Conservation (phyloP, 441 rosid genomes). For the Croton laevigatus region DNA sequence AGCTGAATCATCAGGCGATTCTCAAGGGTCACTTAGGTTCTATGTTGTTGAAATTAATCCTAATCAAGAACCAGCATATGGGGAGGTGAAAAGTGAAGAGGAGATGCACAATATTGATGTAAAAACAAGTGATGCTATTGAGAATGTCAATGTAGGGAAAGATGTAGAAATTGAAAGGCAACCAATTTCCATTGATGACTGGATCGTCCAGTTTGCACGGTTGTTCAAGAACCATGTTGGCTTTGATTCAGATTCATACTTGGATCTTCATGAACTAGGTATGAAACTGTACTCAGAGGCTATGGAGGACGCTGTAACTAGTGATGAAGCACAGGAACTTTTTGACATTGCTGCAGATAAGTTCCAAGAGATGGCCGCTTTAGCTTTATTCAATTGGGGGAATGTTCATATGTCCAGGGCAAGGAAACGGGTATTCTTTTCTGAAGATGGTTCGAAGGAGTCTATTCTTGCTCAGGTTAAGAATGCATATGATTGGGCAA, state of each 20-base stretch:
- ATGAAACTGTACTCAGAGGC: slow-evolving; percentile 93
- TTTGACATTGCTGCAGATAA: slow-evolving; percentile 78
- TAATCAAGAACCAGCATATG: slow-evolving; percentile 76
- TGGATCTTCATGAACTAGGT: slow-evolving; percentile 93
- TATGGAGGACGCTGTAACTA: slow-evolving; percentile 82
- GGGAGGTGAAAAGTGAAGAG: slow-evolving; percentile 36
- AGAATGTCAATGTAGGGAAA: slow-evolving; percentile 44
- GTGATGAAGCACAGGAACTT: slow-evolving; percentile 85
- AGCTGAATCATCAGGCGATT: slow-evolving; percentile 57
- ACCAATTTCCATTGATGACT: slow-evolving; percentile 57
- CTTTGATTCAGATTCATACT: slow-evolving; percentile 83
- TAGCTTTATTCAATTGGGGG: slow-evolving; percentile 97
- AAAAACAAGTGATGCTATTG: slow-evolving; percentile 32
- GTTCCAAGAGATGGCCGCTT: slow-evolving; percentile 97
- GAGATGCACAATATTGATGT: slow-evolving; percentile 29
- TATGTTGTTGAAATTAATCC: slow-evolving; percentile 63
- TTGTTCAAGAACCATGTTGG: slow-evolving; percentile 92
- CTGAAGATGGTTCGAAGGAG: slow-evolving; percentile 71
- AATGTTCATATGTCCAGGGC: slow-evolving; percentile 94
- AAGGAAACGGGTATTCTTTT: slow-evolving; percentile 61
- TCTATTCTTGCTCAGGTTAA: slow-evolving; percentile 48
- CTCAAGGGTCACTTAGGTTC: slow-evolving; percentile 66
- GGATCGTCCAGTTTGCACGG: slow-evolving; percentile 87
- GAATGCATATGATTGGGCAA: slow-evolving; percentile 69
- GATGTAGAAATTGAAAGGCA: slow-evolving; percentile 36